A percentile compares a stretch with the other conserved stretches of the same genome.
These are phyloP conservation scores for Guillardia theta DNA, from an alignment of 78 protist genomes.

Conservation along the genomic window DNA sequence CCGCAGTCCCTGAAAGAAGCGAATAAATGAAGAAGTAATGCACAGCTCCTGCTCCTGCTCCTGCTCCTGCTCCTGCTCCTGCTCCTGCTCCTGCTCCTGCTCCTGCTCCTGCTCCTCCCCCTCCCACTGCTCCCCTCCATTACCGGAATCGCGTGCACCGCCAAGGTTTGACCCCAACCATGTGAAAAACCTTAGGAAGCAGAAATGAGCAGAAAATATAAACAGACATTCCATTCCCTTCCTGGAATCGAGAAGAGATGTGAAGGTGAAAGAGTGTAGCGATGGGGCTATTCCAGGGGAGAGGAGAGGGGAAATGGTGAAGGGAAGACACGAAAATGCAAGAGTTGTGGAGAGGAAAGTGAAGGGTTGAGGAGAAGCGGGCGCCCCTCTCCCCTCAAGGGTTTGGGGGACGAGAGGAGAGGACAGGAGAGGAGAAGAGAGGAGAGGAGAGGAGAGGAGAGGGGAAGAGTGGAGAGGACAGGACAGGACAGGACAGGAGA, in stretches of 20 bases:
- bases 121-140: background rate
- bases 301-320: background rate
- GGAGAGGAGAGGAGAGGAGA: too few species aligned
- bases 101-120: too few species aligned
- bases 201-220: background rate
- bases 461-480: too few species aligned
- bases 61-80: too few species aligned
- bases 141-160: background rate
- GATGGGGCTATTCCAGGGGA: background rate
- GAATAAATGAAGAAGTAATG: too few species aligned
- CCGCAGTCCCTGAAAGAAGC: background rate
- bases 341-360: background rate
- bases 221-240: background rate
- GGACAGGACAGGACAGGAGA: too few species aligned
- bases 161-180: slow-evolving; percentile 39
- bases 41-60: too few species aligned
- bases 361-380: too few species aligned
- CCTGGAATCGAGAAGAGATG: background rate
- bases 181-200: background rate
- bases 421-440: too few species aligned
- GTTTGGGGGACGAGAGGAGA: too few species aligned
- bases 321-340: background rate
- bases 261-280: background rate
- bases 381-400: too few species aligned
- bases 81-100: too few species aligned